Percentiles rank a stretch among this genome's conserved stretches.
These are phyloP conservation scores for Panaeolus cyanescens DNA, from an alignment of 768 basidiomycete genomes.

Conservation along the genomic window DNA sequence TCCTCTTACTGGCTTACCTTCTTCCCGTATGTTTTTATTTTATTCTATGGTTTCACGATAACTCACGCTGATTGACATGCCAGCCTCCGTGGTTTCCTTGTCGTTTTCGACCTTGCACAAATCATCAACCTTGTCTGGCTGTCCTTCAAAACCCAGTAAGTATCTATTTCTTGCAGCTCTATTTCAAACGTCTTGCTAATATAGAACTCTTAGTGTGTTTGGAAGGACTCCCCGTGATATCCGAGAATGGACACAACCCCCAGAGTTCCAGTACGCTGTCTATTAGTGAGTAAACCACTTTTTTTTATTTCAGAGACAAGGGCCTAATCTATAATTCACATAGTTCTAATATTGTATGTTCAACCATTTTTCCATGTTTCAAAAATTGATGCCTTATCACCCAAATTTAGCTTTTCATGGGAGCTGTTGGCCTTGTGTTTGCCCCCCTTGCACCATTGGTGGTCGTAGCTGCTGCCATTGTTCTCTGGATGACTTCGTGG, in stretches of 20 bases:
- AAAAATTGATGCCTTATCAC: neutral
- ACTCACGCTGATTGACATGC: neutral
- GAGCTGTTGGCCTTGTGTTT: conserved; percentile 91
- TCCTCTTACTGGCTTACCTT: conserved; percentile 91
- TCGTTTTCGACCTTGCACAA: conserved; percentile 94
- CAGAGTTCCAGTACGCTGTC: conserved; percentile 84
- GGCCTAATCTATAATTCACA: neutral
- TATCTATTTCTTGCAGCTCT: conserved; percentile 8
- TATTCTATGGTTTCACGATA: neutral
- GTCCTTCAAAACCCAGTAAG: conserved; percentile 81
- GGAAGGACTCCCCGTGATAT: conserved; percentile 91
- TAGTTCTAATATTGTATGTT: conserved; percentile 1
- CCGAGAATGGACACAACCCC: conserved; percentile 87
- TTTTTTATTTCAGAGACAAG: neutral
- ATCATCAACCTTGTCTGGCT: conserved; percentile 87
- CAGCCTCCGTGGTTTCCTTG: conserved; percentile 92
- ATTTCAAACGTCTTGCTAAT: conserved; percentile 4
- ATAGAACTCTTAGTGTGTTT: conserved; percentile 52
- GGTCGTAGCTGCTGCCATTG: conserved; percentile 74
- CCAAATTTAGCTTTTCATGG: conserved; percentile 72
- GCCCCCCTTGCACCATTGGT: conserved; percentile 95
- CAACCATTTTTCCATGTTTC: neutral
- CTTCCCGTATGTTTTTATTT: conserved; percentile 73
- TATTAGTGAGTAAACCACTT: conserved; percentile 58
- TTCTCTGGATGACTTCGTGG: conserved; percentile 86